A percentile compares a stretch with the other conserved stretches of the same genome.
These are phyloP conservation scores for Ichthyophthirius multifiliis DNA, from an alignment of 169 alveolate genomes.

Conservation along the genomic window DNA sequence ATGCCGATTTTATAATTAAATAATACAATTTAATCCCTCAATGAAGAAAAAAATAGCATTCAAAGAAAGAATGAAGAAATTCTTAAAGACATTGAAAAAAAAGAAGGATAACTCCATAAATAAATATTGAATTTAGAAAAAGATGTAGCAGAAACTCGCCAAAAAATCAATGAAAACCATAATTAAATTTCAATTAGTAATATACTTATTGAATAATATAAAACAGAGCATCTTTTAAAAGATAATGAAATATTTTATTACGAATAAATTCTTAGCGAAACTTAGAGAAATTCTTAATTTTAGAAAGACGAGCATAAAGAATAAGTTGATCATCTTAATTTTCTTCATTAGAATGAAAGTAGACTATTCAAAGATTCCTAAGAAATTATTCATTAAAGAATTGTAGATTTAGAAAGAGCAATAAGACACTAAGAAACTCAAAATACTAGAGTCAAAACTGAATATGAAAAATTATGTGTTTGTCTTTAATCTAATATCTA, in stretches of 20 bases:
- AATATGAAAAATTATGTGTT: background rate
- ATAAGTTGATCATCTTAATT: background rate
- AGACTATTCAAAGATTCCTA: background rate
- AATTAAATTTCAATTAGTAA: background rate
- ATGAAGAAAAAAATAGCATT: background rate
- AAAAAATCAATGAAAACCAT: background rate
- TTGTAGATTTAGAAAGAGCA: constrained; percentile 4
- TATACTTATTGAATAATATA: background rate
- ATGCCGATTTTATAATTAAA: background rate
- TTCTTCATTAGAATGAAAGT: background rate
- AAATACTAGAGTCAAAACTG: background rate
- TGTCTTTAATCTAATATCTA: background rate
- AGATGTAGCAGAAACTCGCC: background rate
- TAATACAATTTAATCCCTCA: background rate
- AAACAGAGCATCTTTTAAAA: background rate
- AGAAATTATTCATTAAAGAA: background rate
- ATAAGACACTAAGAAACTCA: background rate
- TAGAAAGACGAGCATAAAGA: background rate
- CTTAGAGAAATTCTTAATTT: background rate
- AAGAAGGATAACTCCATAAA: background rate
- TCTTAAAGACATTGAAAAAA: background rate
- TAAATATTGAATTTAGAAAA: background rate
- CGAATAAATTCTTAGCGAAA: background rate
- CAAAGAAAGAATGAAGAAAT: background rate
- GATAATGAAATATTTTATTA: background rate